Evolutionary conservation across 2,329 filamentous ascomycete genomes (phyloP).

Genomic region (Fusarium camptoceras): DNA sequence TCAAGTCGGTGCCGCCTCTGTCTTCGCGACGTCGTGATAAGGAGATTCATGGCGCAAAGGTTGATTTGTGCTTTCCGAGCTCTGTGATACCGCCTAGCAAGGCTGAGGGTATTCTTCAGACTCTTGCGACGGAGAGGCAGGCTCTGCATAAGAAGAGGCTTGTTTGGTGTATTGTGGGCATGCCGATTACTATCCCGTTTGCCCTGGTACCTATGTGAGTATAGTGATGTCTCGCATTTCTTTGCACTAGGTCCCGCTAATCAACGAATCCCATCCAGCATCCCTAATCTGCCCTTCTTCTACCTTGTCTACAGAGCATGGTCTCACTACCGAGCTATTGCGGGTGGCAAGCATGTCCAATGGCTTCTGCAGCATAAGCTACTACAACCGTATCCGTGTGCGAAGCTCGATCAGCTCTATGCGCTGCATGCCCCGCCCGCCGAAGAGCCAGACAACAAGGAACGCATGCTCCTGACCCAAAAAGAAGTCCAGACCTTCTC

Average conservation of each 20-base stretch:
- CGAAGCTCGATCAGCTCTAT: constrained; percentile 81
- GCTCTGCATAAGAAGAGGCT: constrained; percentile 80
- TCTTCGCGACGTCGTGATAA: constrained; percentile 74
- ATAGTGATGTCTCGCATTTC: not conserved
- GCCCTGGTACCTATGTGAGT: constrained; percentile 87
- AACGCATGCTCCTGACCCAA: constrained; percentile 60
- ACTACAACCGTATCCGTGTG: constrained; percentile 73
- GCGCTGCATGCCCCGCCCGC: constrained; percentile 54
- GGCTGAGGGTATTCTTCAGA: constrained; percentile 73
- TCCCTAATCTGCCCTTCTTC: constrained; percentile 97
- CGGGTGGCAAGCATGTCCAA: constrained; percentile 85
- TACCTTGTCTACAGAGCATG: constrained; percentile 92
- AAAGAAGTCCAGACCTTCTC: constrained; percentile 69
- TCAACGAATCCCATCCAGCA: constrained; percentile 59
- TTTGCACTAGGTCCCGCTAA: not conserved
- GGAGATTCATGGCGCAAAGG: constrained; percentile 71
- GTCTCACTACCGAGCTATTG: constrained; percentile 89
- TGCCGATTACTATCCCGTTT: constrained; percentile 87
- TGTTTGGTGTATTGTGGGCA: constrained; percentile 82
- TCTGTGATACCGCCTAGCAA: constrained; percentile 73
- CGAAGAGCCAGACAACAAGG: constrained; percentile 42
- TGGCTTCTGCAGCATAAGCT: constrained; percentile 82
- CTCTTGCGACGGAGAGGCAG: constrained; percentile 83
- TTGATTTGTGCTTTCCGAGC: constrained; percentile 81
- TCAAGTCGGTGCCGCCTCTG: constrained; percentile 92